These are phyloP conservation scores for Candolleomyces aberdarensis DNA, from an alignment of 768 basidiomycete genomes.

Conservation along the genomic window DNA sequence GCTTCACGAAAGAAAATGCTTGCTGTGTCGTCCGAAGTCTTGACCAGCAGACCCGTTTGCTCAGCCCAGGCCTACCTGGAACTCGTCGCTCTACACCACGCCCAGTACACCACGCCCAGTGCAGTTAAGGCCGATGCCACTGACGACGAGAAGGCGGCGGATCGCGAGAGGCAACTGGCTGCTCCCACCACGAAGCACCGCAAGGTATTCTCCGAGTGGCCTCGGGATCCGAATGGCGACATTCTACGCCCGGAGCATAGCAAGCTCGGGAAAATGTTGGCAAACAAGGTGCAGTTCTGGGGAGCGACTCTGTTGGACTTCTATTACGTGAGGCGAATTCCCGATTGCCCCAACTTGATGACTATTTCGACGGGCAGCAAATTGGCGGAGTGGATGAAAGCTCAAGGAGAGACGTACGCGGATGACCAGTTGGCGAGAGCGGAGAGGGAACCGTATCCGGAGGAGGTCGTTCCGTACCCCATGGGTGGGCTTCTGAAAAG, in stretches of 20 bases:
- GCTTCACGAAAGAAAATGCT: background rate
- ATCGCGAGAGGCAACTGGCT: conserved; percentile 1
- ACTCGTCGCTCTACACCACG: background rate
- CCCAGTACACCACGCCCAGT: background rate
- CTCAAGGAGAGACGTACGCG: conserved; percentile 31
- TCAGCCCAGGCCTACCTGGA: conserved; percentile 1
- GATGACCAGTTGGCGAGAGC: conserved; percentile 30
- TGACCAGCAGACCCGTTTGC: background rate
- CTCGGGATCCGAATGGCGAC: conserved; percentile 27
- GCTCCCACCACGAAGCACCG: conserved; percentile 15
- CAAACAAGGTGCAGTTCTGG: conserved; percentile 32
- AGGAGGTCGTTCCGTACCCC: conserved; percentile 25
- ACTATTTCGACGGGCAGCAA: conserved; percentile 33
- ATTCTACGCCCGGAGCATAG: conserved; percentile 13
- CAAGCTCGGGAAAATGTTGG: conserved; percentile 1
- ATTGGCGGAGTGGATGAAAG: conserved; percentile 32
- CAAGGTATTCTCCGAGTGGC: conserved; percentile 26
- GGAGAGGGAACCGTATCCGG: conserved; percentile 33
- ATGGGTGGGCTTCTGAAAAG: conserved; percentile 21
- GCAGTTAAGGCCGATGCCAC: background rate
- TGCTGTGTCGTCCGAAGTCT: background rate
- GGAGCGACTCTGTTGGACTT: conserved; percentile 43
- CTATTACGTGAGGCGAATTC: conserved; percentile 25
- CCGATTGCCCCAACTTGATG: conserved; percentile 10
- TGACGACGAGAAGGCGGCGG: background rate